Evolutionary conservation across 306 rosid species (phyloP).

Genomic region (Acacia melanoxylon): DNA sequence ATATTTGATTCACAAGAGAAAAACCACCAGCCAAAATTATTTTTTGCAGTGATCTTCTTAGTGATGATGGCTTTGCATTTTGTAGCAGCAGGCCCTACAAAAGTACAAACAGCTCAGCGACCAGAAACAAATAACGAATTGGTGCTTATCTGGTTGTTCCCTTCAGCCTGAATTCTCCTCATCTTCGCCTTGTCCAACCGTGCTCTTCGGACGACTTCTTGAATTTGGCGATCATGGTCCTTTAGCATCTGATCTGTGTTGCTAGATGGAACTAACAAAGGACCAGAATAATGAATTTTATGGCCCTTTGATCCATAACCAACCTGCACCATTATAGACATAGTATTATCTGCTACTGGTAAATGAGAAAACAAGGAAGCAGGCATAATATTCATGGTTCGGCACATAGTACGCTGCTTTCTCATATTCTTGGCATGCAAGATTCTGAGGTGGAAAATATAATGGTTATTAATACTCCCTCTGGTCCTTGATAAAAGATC

Average conservation of each 20-base stretch:
- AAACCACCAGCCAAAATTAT: slow-evolving; percentile 34
- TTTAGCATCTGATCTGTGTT: slow-evolving; percentile 97
- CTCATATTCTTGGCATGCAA: not conserved
- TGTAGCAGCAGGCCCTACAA: slow-evolving; percentile 29
- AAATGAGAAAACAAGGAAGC: not conserved
- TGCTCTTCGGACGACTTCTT: slow-evolving; percentile 89
- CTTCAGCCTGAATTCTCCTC: slow-evolving; percentile 79
- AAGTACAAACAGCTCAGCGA: slow-evolving; percentile 47
- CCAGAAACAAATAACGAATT: slow-evolving; percentile 94
- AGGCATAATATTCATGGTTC: not conserved
- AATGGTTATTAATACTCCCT: not conserved
- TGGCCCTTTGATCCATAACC: slow-evolving; percentile 94
- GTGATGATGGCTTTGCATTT: slow-evolving; percentile 37
- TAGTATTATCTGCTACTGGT: too few species aligned
- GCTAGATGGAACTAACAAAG: slow-evolving; percentile 87
- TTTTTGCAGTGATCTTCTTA: slow-evolving; percentile 31
- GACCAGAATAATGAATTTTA: slow-evolving; percentile 97
- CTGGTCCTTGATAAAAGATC: too few species aligned
- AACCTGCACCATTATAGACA: slow-evolving; percentile 46
- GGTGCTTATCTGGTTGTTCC: slow-evolving; percentile 65
- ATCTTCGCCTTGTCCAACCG: slow-evolving; percentile 88
- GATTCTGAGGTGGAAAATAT: not conserved
- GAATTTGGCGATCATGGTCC: slow-evolving; percentile 97
- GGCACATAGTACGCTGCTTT: not conserved
- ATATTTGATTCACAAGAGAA: slow-evolving; percentile 33